Evolutionary conservation across 768 basidiomycete genomes (phyloP).

Genomic region (Suillus discolor): DNA sequence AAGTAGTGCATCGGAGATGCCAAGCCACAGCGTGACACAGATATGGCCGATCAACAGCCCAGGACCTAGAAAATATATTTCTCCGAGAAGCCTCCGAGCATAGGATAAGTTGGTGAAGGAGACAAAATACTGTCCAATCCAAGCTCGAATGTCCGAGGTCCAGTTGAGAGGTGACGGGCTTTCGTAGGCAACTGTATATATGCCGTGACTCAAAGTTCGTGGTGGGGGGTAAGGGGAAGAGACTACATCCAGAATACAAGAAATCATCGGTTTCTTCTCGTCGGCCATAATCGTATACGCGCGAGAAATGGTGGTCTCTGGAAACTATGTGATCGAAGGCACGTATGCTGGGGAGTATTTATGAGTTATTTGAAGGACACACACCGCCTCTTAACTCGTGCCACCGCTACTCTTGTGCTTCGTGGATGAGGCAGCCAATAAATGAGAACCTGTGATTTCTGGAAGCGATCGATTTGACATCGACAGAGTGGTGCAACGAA

Average conservation of each 20-base stretch:
- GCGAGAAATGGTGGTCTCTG: not conserved
- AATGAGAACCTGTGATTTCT: constrained; percentile 1
- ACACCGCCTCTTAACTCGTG: not conserved
- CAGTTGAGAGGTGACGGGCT: constrained; percentile 1
- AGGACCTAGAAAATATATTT: constrained; percentile 26
- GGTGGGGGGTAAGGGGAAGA: not conserved
- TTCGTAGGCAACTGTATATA: constrained; percentile 28
- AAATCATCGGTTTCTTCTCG: constrained; percentile 1
- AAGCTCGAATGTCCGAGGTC: not conserved
- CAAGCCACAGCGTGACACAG: constrained; percentile 31
- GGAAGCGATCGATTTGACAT: constrained; percentile 15
- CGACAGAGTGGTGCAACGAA: constrained; percentile 10
- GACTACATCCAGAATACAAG: not conserved
- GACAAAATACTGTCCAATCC: constrained; percentile 1
- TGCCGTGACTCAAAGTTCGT: constrained; percentile 18
- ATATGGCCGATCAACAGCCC: constrained; percentile 24
- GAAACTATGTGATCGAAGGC: not conserved
- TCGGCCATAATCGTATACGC: not conserved
- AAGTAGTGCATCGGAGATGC: constrained; percentile 36
- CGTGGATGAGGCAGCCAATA: not conserved
- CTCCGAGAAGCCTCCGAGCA: constrained; percentile 15
- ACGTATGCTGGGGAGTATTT: constrained; percentile 16
- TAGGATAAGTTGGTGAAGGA: constrained; percentile 5
- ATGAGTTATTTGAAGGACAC: constrained; percentile 16
- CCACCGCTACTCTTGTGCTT: constrained; percentile 12